phyloP scores from a whole-genome alignment of 192 early-diverging fungal genomes.

The Pecoramyces ruminantium region DNA sequence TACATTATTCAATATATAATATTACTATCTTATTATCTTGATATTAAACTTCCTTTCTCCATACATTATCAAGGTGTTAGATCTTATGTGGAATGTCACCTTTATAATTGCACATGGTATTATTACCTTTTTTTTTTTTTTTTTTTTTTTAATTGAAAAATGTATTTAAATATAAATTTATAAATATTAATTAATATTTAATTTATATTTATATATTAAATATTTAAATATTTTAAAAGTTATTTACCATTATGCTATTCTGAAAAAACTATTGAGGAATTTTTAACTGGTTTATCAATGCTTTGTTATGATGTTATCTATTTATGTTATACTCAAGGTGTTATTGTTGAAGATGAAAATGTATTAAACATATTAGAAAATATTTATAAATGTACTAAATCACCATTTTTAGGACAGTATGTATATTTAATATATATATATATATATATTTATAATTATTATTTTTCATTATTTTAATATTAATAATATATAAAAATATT shows the following conservation, averaged over 20 bases:
- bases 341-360: background rate
- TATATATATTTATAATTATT: too few relatives aligned
- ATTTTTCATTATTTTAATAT: too few relatives aligned
- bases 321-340: background rate
- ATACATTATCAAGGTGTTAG: background rate
- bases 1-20: background rate
- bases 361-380: background rate
- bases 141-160: too few relatives aligned
- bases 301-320: background rate
- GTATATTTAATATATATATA: background rate
- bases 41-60: background rate
- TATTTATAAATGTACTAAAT: background rate
- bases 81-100: background rate
- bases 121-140: background rate
- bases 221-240: background rate
- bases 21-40: background rate
- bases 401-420: background rate
- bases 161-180: too few relatives aligned
- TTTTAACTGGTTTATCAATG: background rate
- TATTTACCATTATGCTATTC: background rate
- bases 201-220: too few relatives aligned
- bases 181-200: too few relatives aligned
- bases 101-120: background rate
- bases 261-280: background rate
- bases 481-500: too few relatives aligned